phyloP scores from a whole-genome alignment of 169 alveolate genomes.

The Theileria annulata region DNA sequence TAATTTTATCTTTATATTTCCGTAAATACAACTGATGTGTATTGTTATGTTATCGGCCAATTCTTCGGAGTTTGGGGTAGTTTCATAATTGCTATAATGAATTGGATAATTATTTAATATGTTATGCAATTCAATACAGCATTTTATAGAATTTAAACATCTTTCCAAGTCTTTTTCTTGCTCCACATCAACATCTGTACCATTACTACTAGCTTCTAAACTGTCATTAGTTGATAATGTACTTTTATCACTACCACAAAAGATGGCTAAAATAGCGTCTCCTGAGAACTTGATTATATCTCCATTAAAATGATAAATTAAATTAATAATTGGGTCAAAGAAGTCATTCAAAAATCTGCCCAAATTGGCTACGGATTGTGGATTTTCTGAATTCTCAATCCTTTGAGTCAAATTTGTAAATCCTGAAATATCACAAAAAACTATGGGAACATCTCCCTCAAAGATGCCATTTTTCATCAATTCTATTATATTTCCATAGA shows the following conservation, averaged over 20 bases:
- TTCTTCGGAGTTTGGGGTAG: background rate
- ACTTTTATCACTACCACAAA: background rate
- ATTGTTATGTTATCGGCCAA: conserved; percentile 65
- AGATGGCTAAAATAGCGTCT: conserved; percentile 84
- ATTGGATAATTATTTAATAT: conserved; percentile 80
- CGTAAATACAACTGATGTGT: conserved; percentile 81
- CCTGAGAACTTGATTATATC: conserved; percentile 88
- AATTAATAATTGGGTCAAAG: conserved; percentile 78
- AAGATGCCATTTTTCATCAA: background rate
- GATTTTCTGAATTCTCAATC: conserved; percentile 68
- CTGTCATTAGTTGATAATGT: background rate
- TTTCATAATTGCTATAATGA: conserved; percentile 45
- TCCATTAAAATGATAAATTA: conserved; percentile 84
- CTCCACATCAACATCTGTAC: conserved; percentile 7
- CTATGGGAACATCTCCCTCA: conserved; percentile 49
- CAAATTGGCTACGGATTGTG: conserved; percentile 78
- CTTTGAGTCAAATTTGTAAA: conserved; percentile 81
- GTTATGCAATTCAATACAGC: conserved; percentile 81
- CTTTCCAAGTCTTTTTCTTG: conserved; percentile 33
- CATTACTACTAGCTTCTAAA: background rate
- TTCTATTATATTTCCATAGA: conserved; percentile 14
- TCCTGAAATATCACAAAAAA: conserved; percentile 83
- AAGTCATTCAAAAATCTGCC: conserved; percentile 80
- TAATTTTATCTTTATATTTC: conserved; percentile 73
- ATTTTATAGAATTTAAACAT: conserved; percentile 70